Base-by-base conservation (phyloP, 768 basidiomycete species). In the Galerina sulciceps region DNA sequence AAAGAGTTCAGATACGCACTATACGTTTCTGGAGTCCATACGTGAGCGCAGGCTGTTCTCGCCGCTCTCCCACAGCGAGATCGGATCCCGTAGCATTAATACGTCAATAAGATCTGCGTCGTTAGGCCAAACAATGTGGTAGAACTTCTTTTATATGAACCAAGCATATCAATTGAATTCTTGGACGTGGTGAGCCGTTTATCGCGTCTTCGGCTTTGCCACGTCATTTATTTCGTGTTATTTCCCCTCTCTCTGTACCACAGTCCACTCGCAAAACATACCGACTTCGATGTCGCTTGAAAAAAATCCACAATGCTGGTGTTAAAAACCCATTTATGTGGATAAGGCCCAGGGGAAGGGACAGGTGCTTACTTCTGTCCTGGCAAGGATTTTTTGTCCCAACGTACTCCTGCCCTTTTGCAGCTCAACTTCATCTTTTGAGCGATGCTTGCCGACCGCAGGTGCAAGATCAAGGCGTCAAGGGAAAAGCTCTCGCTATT, bases 81-180 rank as follows among this genome's bases (percentile, higher is more conserved):
- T 81, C 94, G 57, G 89, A 90, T 93, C 68, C 77, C 78, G 2
- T 68, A 88, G 0, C 88, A 86, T 58, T 57, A 81, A 18, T 75
- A 81, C 42, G 94, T 93, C 67, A 89, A 93, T 79, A 91, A 93
- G 68, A 88, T 93, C 35, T 86, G 88, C 68, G 84, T 93, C 35
- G 81, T 94, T 88, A 57, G 89, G 91, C 4, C 76, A 78, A 35
- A 86, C 89, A 80, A 85, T 84, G 22, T 94, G n/a, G n/a, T n/a
- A n/a, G n/a, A n/a, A 88, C 75, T 93, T 84, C 55, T 92, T 92
- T 1, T 83, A 83, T 6, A 84, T 85, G 2, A 72, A 80, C 45
- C 73, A 82, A 58, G 93, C 91, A 0, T 77, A 83, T 49, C 75
- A 84, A 59, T 91, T 49, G 75, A 84, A 59, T 91, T 93, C 70